Evolutionary conservation across 306 rosid genomes (phyloP), one percentile per base, ranked within the genome.

Genomic region (Inga laurina): DNA sequence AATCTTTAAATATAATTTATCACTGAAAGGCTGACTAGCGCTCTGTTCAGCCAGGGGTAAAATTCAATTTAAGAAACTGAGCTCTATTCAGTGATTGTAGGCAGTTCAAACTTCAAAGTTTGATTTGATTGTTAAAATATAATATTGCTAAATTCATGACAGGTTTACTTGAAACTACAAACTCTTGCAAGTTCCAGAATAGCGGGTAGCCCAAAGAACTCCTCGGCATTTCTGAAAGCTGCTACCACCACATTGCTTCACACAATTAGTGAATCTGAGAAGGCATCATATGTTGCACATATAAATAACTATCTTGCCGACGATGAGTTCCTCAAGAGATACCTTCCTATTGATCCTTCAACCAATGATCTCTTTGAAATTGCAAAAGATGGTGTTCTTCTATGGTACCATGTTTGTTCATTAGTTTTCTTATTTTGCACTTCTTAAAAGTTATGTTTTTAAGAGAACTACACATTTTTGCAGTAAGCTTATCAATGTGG

Each of bases 241-340:
- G 97, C 97, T 27, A 96, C 99, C 83, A 96, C 99, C 22, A 96
- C 98, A 66, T 86, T 96, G 90, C 99, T 96, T 82, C 99, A 96
- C 89, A 96, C 99, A 11, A 96, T 96, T 79, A 96, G 99, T 59
- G 98, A 96, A 91, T 91, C 99, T 11, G 99, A 96, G 93, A 96
- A 94, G 87, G 88, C 99, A 12, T 96, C 99, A 30, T 96, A 96
- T 69, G 94, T 94, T n/a, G 91, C 90, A 8, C 99, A 96, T 81
- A 96, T 94, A 87, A 96, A 94, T 82, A 89, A 88, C 87, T 96
- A 94, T 90, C 97, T 96, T 59, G 94, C 85, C 24, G 81, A 86
- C 76, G 99, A 96, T 88, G 88, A 91, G 41, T 96, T 96, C 76
- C 84, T 96, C 45, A 89, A 90, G 88, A 91, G 80, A 87, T 94